phyloP scores from a whole-genome alignment of 2,329 filamentous ascomycete genomes.

The Lasiodiplodia sp. region DNA sequence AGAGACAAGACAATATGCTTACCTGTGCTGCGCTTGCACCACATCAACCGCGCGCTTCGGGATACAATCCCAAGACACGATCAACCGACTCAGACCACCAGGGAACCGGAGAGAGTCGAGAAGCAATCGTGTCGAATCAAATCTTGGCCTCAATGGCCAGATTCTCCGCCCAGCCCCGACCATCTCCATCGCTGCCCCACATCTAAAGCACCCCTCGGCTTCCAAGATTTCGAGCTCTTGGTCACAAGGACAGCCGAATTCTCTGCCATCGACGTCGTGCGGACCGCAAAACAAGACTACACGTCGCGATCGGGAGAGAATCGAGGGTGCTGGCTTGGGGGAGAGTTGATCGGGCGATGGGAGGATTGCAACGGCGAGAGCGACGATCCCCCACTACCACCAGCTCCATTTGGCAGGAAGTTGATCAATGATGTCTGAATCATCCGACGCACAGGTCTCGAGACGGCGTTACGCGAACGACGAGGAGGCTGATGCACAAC shows the following conservation, averaged over 20 bases:
- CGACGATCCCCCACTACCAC: not conserved
- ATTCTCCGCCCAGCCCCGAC: not conserved
- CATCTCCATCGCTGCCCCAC: constrained; percentile 5
- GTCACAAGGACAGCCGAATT: not conserved
- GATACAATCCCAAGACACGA: not conserved
- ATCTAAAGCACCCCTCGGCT: not conserved
- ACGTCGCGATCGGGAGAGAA: not conserved
- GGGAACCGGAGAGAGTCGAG: not conserved
- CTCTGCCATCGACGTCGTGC: too few relatives aligned
- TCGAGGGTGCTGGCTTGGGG: not conserved
- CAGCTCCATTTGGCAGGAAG: not conserved
- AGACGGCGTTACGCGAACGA: not conserved
- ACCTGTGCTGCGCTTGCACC: not conserved
- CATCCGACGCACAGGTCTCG: not conserved
- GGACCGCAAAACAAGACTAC: not conserved
- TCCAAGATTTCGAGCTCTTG: not conserved
- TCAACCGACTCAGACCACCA: not conserved
- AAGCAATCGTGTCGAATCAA: not conserved
- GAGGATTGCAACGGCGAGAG: not conserved
- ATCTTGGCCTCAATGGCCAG: not conserved
- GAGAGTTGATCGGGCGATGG: not conserved
- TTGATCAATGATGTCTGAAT: not conserved
- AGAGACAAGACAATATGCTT: not conserved
- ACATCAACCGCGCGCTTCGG: not conserved
- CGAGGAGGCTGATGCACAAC: too few relatives aligned